Evolutionary conservation across 495 filamentous ascomycete species (phyloP).

Genomic region (Haplographium delicatum): DNA sequence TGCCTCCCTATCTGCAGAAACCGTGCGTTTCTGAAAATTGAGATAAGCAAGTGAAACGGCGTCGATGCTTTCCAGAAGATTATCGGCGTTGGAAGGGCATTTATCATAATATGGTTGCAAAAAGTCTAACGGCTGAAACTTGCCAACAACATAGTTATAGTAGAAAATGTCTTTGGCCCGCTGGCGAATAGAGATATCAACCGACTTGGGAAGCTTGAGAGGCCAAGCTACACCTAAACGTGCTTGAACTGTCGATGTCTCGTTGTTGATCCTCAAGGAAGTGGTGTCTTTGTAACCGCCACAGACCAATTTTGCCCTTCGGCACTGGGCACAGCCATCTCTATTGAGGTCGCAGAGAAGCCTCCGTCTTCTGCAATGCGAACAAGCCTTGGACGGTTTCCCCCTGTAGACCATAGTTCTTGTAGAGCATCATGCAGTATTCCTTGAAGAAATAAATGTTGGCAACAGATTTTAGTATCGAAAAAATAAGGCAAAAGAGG

Average conservation of each 20-base stretch:
- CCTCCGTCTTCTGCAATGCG: too few species aligned
- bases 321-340: constrained; percentile 41
- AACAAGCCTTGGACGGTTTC: too few species aligned
- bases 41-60: constrained; percentile 6
- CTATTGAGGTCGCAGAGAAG: constrained; percentile 9
- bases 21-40: background rate
- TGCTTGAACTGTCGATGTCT: constrained; percentile 31
- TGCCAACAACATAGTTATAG: constrained; percentile 48
- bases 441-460: too few species aligned
- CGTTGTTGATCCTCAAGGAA: constrained; percentile 61
- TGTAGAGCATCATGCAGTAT: too few species aligned
- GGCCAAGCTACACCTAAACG: background rate
- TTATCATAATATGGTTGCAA: constrained; percentile 24
- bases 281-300: constrained; percentile 58
- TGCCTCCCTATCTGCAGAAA: background rate
- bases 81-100: constrained; percentile 24
- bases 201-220: background rate
- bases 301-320: constrained; percentile 56
- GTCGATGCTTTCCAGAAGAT: constrained; percentile 39
- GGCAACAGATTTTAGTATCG: too few species aligned
- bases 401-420: too few species aligned
- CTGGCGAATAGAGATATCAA: background rate
- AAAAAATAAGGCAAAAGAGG: too few species aligned
- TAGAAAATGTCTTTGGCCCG: constrained; percentile 53
- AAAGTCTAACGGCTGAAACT: constrained; percentile 21